Evolutionary conservation across 2,329 filamentous ascomycete species (phyloP).

Genomic region (Aspergillus ustus): DNA sequence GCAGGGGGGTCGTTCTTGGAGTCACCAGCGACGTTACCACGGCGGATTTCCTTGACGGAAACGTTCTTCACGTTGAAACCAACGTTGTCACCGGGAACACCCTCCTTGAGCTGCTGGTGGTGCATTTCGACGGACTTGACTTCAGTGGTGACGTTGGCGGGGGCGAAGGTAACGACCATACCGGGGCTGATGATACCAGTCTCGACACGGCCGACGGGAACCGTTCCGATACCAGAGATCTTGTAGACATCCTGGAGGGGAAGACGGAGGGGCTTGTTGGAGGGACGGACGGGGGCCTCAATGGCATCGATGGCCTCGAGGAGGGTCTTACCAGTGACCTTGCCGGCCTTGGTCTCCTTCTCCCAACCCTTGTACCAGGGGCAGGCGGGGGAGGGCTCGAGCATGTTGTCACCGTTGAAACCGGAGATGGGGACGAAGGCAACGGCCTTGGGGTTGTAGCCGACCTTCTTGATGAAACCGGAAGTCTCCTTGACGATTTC

Average conservation of each 20-base stretch:
- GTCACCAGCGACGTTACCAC: constrained; percentile 99
- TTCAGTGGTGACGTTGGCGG: constrained; percentile 99
- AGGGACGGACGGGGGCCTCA: constrained; percentile 87
- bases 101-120: constrained; percentile 97
- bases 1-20: constrained; percentile 98
- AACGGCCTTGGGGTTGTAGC: constrained; percentile 99
- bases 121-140: constrained; percentile 99
- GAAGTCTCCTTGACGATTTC: constrained; percentile 99
- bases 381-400: constrained; percentile 85
- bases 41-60: constrained; percentile 99
- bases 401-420: constrained; percentile 99
- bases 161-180: constrained; percentile 94
- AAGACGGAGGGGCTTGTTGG: constrained; percentile 99
- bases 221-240: constrained; percentile 99
- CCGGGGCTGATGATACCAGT: constrained; percentile 90
- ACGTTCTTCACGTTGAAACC: constrained; percentile 99
- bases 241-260: constrained; percentile 99
- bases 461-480: constrained; percentile 99
- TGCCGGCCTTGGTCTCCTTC: constrained; percentile 92
- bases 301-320: constrained; percentile 98
- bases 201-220: constrained; percentile 99
- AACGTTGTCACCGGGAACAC: constrained; percentile 99
- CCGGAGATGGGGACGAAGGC: constrained; percentile 99
- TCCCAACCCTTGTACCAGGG: constrained; percentile 99
- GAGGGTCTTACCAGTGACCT: constrained; percentile 93